Evolutionary conservation across 2,329 filamentous ascomycete genomes (phyloP), one percentile per base, ranked within the genome.

Genomic region (Zymoseptoria passerinii): DNA sequence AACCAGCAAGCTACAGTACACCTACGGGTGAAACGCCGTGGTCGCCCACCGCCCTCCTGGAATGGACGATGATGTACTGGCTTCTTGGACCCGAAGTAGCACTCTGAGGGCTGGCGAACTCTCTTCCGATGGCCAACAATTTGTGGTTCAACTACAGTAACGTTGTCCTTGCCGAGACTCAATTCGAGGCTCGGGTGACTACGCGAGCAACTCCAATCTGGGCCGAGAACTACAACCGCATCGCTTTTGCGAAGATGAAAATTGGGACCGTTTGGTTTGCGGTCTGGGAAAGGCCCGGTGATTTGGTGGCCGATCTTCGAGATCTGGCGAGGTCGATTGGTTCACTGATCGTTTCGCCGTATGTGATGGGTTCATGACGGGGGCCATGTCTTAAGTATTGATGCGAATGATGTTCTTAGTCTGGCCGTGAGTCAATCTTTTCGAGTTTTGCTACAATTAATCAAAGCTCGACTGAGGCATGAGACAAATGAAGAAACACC

Each of bases 51-150:
- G 82, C 87, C 56, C 75, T 88, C 23, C 76, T 88, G 58, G 83
- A 82, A 18, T 75, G 85, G 65, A 80, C 83, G 1, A 80, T 83
- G 68, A 72, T 87, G 28, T 80, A 83, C 20, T 88, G 85, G 86
- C 71, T 88, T 0, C 84, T n/a, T 0, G 85, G 85, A 0, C 84
- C 84, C 0, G 85, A 88, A 66, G 79, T 79, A 1, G 79, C 78
- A 2, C 71, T 86, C 64, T 74, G 83, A 27, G 86, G 76, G 76
- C 67, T 77, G 10, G 69, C 68, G 8, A 73, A 74, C 60, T 73
- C 73, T 4, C 56, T 60, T 8, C 52, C 60, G 2, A 58, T 66
- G 48, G 28, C 63, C 8, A 53, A 60, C 7, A 54, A 62, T n/a
- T 64, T 68, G 10, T 73, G 69, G 69, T 55, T 55, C 6, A 56